Conservation (phyloP, 108 stramenopile species). For the Nitzschia sp. region DNA sequence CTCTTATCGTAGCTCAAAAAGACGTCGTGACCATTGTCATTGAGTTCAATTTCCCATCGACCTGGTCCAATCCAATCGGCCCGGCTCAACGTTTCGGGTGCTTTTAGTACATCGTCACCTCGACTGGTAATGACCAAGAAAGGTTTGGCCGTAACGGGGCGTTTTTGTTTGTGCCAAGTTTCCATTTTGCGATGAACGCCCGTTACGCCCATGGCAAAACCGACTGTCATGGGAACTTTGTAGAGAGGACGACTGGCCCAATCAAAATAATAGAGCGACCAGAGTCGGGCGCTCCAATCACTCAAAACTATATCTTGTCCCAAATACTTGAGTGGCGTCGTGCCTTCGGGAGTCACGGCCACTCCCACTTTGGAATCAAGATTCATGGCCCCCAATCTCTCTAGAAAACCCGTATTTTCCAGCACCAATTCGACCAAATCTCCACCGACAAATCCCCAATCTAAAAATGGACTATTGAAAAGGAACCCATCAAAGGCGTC, state of each 20-base stretch:
- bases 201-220: neutral
- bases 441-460: neutral
- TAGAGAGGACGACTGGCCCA: neutral
- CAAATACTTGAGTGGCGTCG: neutral
- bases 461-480: constrained; percentile 5
- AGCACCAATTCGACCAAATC: neutral
- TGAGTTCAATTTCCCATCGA: constrained; percentile 8
- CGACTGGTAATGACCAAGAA: neutral
- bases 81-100: neutral
- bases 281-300: constrained; percentile 2
- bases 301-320: neutral
- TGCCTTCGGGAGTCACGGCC: neutral
- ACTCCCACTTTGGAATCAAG: neutral
- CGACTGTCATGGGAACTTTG: neutral
- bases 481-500: constrained; percentile 12
- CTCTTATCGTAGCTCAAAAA: neutral
- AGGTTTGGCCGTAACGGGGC: neutral
- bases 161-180: neutral
- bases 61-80: constrained; percentile 3
- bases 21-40: constrained; percentile 5
- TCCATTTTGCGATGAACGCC: neutral
- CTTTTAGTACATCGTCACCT: constrained; percentile 1
- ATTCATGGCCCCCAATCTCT: neutral
- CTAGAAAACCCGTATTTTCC: neutral
- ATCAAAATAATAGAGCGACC: constrained; percentile 4